These are phyloP conservation scores for Microstegium vimineum DNA, from an alignment of 176 grass and related monocot genomes.

Conservation along the genomic window DNA sequence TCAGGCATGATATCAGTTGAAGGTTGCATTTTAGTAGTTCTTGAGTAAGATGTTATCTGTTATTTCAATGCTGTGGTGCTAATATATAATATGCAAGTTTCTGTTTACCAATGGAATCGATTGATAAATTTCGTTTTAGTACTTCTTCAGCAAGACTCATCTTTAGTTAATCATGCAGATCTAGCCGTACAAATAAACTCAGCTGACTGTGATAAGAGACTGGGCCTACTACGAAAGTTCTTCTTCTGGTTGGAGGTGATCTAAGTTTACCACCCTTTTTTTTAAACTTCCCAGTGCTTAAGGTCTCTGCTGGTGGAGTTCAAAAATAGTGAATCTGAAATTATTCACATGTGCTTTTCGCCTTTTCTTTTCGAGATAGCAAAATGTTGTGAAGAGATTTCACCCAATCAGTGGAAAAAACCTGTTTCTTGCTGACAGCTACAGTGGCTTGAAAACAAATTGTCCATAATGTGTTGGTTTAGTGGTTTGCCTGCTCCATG, in stretches of 20 bases:
- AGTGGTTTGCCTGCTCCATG: background rate
- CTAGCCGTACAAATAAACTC: constrained; percentile 44
- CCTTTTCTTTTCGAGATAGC: background rate
- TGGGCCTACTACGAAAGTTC: constrained; percentile 59
- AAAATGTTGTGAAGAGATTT: background rate
- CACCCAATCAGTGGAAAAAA: background rate
- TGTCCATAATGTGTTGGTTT: background rate
- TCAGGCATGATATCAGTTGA: background rate
- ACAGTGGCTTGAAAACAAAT: background rate
- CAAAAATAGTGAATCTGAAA: background rate
- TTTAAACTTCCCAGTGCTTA: background rate
- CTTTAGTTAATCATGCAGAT: constrained; percentile 45
- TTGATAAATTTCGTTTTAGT: background rate
- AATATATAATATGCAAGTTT: background rate
- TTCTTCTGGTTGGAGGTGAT: constrained; percentile 89
- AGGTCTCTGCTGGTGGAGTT: background rate
- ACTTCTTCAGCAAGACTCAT: background rate
- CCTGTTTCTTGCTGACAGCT: background rate
- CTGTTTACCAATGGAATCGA: background rate
- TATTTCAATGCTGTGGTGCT: background rate
- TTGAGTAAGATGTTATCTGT: background rate
- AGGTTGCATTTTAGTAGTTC: background rate
- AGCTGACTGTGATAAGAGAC: constrained; percentile 34
- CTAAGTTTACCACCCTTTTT: background rate
- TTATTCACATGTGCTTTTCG: background rate